Conservation (phyloP, 2,329 filamentous ascomycete genomes). For the Talaromyces sp. region DNA sequence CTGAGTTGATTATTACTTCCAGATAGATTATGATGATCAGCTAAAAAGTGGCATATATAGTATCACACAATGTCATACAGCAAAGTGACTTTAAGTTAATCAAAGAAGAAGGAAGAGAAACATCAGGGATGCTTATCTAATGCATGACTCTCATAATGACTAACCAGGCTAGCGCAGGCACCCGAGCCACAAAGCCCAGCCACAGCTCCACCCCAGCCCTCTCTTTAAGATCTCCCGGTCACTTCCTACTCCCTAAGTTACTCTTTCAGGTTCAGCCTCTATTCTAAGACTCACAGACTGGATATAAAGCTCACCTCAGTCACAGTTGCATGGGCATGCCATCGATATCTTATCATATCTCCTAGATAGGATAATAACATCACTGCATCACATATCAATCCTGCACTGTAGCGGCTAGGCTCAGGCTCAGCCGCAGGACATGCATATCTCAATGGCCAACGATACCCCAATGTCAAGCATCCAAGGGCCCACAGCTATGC, state of each 20-base stretch:
- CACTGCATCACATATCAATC: neutral
- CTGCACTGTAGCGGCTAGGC: neutral
- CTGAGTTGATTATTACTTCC: too few species aligned
- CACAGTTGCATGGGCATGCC: neutral
- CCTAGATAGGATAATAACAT: neutral
- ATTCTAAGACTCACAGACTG: neutral
- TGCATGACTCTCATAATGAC: neutral
- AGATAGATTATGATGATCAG: too few species aligned
- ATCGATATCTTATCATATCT: neutral
- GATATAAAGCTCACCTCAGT: neutral
- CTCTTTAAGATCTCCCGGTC: neutral
- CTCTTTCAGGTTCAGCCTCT: neutral
- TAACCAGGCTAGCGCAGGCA: neutral
- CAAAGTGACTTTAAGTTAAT: too few species aligned
- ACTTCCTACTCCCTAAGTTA: neutral
- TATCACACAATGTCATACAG: too few species aligned
- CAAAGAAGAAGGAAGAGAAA: too few species aligned
- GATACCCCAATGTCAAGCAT: neutral
- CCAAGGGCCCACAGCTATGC: neutral
- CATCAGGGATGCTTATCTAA: neutral
- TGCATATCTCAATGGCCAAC: neutral
- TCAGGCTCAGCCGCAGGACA: neutral
- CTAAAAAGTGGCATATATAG: too few species aligned
- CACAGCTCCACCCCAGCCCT: neutral
- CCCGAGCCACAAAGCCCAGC: neutral